Percentiles rank a stretch among this genome's conserved stretches.
Evolutionary conservation across 768 basidiomycete species (phyloP).

Genomic region (Trametes elegans): DNA sequence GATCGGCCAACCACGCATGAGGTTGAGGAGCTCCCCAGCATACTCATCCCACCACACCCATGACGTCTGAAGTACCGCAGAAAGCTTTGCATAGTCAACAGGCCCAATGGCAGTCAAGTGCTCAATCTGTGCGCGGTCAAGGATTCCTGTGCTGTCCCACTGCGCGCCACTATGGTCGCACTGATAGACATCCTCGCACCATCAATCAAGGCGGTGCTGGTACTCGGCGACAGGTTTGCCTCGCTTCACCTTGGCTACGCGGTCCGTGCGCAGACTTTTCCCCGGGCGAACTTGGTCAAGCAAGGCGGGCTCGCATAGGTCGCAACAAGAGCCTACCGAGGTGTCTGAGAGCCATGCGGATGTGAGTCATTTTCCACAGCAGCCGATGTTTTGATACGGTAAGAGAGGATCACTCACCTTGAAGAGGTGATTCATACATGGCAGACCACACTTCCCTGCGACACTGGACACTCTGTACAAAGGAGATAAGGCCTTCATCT

Average conservation of each 20-base stretch:
- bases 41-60: neutral
- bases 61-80: neutral
- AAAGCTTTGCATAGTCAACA: neutral
- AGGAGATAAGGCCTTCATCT: slow-evolving; percentile 7
- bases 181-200: neutral
- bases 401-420: neutral
- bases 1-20: neutral
- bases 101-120: neutral
- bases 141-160: neutral
- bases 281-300: neutral
- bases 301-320: neutral
- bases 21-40: neutral
- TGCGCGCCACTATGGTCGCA: neutral
- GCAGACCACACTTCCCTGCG: neutral
- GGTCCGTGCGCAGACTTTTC: too few species aligned
- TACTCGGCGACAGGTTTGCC: neutral
- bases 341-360: neutral
- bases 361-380: neutral
- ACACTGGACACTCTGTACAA: neutral
- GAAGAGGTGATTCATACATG: neutral
- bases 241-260: neutral
- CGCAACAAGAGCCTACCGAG: neutral
- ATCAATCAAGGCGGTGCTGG: neutral
- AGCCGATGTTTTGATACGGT: neutral
- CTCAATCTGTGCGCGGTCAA: neutral